Percentiles rank a stretch among this genome's conserved stretches.
These are phyloP conservation scores for Globisporangium perplexum DNA, from an alignment of 352 stramenopile genomes.

Conservation along the genomic window DNA sequence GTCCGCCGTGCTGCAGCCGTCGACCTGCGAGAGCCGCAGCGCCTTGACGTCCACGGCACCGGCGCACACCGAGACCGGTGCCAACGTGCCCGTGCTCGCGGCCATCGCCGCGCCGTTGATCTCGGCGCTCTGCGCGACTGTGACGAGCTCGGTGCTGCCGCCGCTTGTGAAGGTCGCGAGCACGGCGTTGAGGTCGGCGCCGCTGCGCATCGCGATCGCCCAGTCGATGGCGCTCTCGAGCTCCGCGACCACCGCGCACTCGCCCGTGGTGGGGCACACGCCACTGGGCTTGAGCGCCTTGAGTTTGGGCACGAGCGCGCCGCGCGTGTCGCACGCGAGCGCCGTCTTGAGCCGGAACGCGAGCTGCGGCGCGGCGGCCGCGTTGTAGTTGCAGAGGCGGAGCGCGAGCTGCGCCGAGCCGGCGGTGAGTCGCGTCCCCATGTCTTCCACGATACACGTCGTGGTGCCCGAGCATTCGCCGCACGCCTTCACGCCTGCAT, in stretches of 20 bases:
- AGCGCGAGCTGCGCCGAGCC: constrained; percentile 37
- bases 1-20: constrained; percentile 49
- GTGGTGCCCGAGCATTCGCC: constrained; percentile 36
- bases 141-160: constrained; percentile 36
- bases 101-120: constrained; percentile 28
- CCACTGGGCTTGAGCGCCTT: constrained; percentile 27
- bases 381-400: constrained; percentile 70
- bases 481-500: constrained; percentile 35
- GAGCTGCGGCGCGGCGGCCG: constrained; percentile 23
- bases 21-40: constrained; percentile 40
- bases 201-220: constrained; percentile 49
- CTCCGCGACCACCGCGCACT: constrained; percentile 48
- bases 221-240: constrained; percentile 57
- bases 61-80: constrained; percentile 46
- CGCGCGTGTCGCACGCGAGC: constrained; percentile 37
- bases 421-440: constrained; percentile 22
- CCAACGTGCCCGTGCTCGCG: constrained; percentile 5
- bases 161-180: constrained; percentile 39
- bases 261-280: constrained; percentile 20
- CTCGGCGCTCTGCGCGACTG: constrained; percentile 33
- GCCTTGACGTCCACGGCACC: constrained; percentile 34
- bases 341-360: constrained; percentile 39
- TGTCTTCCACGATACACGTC: constrained; percentile 55
- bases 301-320: constrained; percentile 32
- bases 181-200: constrained; percentile 32